phyloP scores from a whole-genome alignment of 2,329 filamentous ascomycete genomes.

The Epichloe coenophiala region DNA sequence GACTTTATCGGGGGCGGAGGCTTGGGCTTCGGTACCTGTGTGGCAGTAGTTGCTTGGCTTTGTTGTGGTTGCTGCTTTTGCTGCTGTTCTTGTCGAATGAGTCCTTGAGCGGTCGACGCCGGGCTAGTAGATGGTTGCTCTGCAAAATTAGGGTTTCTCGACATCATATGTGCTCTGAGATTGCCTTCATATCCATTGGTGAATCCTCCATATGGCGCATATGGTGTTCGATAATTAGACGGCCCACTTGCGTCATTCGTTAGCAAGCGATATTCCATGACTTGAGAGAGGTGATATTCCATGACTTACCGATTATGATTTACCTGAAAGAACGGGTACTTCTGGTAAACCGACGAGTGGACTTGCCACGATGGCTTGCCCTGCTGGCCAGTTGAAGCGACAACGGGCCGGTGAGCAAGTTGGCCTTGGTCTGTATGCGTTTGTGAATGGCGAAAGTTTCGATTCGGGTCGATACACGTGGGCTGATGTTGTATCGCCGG shows the following conservation, averaged over 20 bases:
- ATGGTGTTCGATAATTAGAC: constrained; percentile 45
- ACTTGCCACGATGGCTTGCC: constrained; percentile 21
- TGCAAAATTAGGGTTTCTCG: constrained; percentile 15
- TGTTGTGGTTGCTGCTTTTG: not conserved
- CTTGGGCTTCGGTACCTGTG: constrained; percentile 12
- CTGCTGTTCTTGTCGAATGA: not conserved
- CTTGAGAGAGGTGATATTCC: not conserved
- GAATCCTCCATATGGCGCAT: constrained; percentile 42
- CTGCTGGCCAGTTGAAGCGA: constrained; percentile 7
- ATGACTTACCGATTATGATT: constrained; percentile 40
- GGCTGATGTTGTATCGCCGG: not conserved
- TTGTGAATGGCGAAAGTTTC: not conserved
- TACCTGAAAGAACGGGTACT: constrained; percentile 45
- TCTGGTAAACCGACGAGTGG: constrained; percentile 32
- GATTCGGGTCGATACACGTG: not conserved
- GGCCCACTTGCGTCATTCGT: constrained; percentile 28
- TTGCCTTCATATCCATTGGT: constrained; percentile 48
- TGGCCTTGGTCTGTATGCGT: constrained; percentile 1
- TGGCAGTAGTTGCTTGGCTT: not conserved
- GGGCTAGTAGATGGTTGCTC: constrained; percentile 6
- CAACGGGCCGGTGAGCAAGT: not conserved
- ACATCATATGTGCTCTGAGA: constrained; percentile 30
- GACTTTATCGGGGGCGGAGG: constrained; percentile 13
- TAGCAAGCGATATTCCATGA: constrained; percentile 5
- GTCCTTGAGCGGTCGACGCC: not conserved